phyloP scores from a whole-genome alignment of 768 basidiomycete genomes.

The Leucogyrophana mollusca region DNA sequence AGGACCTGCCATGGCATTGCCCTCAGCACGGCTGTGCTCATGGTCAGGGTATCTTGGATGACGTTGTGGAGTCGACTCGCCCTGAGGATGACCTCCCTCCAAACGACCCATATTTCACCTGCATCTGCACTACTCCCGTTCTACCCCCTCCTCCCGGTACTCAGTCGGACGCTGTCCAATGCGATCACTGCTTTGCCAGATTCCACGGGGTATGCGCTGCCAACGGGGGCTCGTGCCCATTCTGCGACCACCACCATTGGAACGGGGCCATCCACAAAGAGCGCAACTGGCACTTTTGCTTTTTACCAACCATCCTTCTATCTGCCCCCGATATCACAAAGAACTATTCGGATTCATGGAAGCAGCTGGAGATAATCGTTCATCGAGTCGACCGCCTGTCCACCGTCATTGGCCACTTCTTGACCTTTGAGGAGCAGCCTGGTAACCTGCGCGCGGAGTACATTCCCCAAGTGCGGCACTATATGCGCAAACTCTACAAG shows the following conservation, averaged over 20 bases:
- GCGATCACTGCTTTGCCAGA: conserved; percentile 84
- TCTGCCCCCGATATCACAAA: conserved; percentile 78
- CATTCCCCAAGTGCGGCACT: conserved; percentile 82
- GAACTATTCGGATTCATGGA: conserved; percentile 79
- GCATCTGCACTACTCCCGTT: conserved; percentile 77
- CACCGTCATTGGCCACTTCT: conserved; percentile 74
- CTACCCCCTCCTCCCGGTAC: conserved; percentile 75
- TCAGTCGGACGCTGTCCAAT: conserved; percentile 83
- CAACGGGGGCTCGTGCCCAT: conserved; percentile 88
- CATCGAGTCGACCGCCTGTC: conserved; percentile 77
- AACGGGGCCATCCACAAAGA: conserved; percentile 82
- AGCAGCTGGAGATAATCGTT: conserved; percentile 76
- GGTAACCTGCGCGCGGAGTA: conserved; percentile 74
- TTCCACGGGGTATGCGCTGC: conserved; percentile 86
- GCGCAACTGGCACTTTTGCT: conserved; percentile 82
- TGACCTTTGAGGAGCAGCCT: conserved; percentile 66
- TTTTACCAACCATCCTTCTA: conserved; percentile 65
- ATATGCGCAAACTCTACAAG: conserved; percentile 87
- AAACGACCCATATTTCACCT: conserved; percentile 79
- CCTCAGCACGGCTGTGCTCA: conserved; percentile 63
- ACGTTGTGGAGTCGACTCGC: conserved; percentile 72
- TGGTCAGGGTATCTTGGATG: conserved; percentile 63
- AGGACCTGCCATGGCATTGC: conserved; percentile 79
- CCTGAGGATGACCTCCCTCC: conserved; percentile 81
- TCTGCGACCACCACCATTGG: conserved; percentile 92